Evolutionary conservation across 2,329 filamentous ascomycete genomes (phyloP).

Genomic region (Penicillium crustosum): DNA sequence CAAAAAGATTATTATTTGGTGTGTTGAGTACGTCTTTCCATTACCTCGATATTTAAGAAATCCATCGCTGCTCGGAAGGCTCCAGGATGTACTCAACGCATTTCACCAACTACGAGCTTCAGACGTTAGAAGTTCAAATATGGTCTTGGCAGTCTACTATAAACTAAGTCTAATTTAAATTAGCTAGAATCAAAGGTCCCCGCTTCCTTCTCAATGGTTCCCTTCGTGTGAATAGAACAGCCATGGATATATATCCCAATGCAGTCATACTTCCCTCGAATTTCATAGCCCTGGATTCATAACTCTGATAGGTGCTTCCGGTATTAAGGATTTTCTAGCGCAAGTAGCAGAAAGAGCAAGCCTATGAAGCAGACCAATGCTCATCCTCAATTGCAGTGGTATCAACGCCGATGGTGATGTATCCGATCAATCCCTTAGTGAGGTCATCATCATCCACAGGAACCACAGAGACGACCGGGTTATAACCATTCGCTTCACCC

Average conservation of each 20-base stretch:
- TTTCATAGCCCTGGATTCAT: not conserved
- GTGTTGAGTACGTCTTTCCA: not conserved
- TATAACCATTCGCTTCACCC: too few relatives aligned
- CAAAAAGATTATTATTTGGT: not conserved
- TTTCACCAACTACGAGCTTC: too few relatives aligned
- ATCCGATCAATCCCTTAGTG: too few relatives aligned
- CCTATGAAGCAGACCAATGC: not conserved
- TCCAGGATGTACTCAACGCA: too few relatives aligned
- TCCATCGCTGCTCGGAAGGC: not conserved
- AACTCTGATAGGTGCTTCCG: not conserved
- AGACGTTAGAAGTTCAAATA: too few relatives aligned
- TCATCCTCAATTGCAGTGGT: too few relatives aligned
- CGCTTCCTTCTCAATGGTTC: not conserved
- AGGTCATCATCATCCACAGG: too few relatives aligned
- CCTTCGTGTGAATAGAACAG: not conserved
- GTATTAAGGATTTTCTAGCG: not conserved
- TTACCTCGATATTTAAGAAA: not conserved
- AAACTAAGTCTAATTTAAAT: too few relatives aligned
- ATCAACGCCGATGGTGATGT: too few relatives aligned
- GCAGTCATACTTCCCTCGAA: not conserved
- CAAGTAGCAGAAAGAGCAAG: not conserved
- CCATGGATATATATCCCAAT: not conserved
- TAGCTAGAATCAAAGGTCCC: too few relatives aligned
- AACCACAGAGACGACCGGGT: too few relatives aligned
- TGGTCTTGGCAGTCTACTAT: too few relatives aligned